A percentile compares a stretch with the other conserved stretches of the same genome.
phyloP scores from a whole-genome alignment of 108 stramenopile genomes.

The Mediolabrus comicus region DNA sequence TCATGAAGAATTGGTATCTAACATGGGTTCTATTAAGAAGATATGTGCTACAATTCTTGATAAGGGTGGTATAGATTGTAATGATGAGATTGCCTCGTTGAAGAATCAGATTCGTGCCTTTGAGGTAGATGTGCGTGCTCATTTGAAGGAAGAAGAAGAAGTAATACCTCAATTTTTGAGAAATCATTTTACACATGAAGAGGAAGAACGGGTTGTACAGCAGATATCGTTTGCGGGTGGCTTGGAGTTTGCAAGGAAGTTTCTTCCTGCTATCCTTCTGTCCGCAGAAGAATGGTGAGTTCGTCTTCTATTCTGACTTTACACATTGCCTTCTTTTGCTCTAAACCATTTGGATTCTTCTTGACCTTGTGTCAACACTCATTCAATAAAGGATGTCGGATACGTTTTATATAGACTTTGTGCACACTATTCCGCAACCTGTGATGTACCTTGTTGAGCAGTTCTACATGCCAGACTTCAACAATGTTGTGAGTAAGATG shows the following conservation, averaged over 20 bases:
- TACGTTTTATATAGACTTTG: slow-evolving; percentile 13
- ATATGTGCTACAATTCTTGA: slow-evolving; percentile 20
- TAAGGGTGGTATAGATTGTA: slow-evolving; percentile 29
- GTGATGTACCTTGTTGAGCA: slow-evolving; percentile 15
- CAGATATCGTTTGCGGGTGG: slow-evolving; percentile 16
- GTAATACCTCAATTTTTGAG: slow-evolving; percentile 19
- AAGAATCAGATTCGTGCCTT: slow-evolving; percentile 24
- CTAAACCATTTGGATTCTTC: background rate
- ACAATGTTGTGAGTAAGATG: slow-evolving; percentile 19
- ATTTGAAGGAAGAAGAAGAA: slow-evolving; percentile 47
- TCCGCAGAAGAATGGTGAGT: slow-evolving; percentile 30
- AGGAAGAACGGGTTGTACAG: slow-evolving; percentile 24
- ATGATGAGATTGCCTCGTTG: slow-evolving; percentile 15
- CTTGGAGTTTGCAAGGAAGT: background rate
- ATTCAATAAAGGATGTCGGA: background rate
- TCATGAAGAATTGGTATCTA: slow-evolving; percentile 30
- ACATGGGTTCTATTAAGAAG: slow-evolving; percentile 24
- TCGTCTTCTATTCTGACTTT: background rate
- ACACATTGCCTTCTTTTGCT: background rate
- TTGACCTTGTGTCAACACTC: background rate
- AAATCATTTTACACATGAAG: slow-evolving; percentile 40
- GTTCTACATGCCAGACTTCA: slow-evolving; percentile 40
- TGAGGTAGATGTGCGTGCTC: slow-evolving; percentile 23
- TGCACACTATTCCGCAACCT: slow-evolving; percentile 7
- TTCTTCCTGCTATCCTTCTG: slow-evolving; percentile 29